Evolutionary conservation across 805 yeast genomes (phyloP), one percentile per base, ranked within the genome.

Genomic region (Saccharomycopsis sp.): DNA sequence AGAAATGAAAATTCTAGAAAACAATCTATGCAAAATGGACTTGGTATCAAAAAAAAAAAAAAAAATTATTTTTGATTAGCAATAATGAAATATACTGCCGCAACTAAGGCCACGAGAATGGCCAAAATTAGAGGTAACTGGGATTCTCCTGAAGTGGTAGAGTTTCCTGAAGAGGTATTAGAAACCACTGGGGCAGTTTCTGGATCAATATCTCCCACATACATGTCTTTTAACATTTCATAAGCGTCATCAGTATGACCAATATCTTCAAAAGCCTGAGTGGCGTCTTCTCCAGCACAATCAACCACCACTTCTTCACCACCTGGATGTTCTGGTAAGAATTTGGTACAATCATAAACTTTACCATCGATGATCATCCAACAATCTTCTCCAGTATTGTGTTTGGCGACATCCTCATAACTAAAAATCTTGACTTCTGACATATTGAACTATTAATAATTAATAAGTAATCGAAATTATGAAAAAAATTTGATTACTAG

Each of bases 211-310:
- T 71, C 78, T 50, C 98, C 98, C 44, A 92, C 71, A 51, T 72
- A 66, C 56, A 86, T 64, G 31, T 72, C 75, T 34, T 63, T 68
- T 53, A 92, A 67, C 51, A 80, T 68, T 52, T 80, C 92, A 52
- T 78, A 76, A 31, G 99, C 97, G 51, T 88, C 96, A 48, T 88
- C 96, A 27, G 97, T 86, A 64, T 92, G 99, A 27, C 99, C 99
- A 57, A 92, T 88, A 56, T 86, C 95, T 59, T 74, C 77, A 49
- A 76, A 77, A 19, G 77, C 72, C 36, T 57, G 63, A 12, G 84
- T 76, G 40, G 87, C 88, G 57, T 86, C 95, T 45, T 70, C 69
- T 33, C 95, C 95, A 25, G 82, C 94, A 55, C 76, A 70, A 51
- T 84, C 94, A 37, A 74, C 61, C 42, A 85, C 66, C 25, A 84